Evolutionary conservation across 2,329 filamentous ascomycete genomes (phyloP), one percentile per base, ranked within the genome.

Genomic region (Diaporthe vaccinii): DNA sequence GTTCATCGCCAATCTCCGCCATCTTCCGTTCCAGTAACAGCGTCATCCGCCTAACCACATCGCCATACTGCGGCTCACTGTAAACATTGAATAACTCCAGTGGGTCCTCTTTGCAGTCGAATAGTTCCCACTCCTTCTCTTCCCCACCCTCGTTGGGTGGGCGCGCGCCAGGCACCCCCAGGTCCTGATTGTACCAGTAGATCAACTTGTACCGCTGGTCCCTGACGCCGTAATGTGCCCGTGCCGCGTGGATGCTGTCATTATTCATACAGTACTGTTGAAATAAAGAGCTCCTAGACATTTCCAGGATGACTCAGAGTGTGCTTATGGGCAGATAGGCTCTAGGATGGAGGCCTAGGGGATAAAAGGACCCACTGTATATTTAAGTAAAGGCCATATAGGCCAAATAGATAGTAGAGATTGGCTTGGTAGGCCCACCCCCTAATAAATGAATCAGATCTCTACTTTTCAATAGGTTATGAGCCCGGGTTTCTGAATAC

Each of bases 171-270:
- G 84, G 82, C 0, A 89, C 72, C 0, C 84, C 87, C 20, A 89
- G 82, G 14, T 82, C 83, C 77, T 89, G 86, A 67, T 88, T 88
- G 76, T 90, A 90, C 88, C 88, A 90, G 79, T 89, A 90, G 25
- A 90, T 90, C 3, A 90, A 77, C 83, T 90, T 90, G 77, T 89
- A 89, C 4, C 87, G 79, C 77, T 87, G 86, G 75, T 90, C 83
- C 0, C 88, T 82, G 9, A 89, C 82, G 1, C 88, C 88, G 72
- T 90, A 90, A 78, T 90, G 88, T 0, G 88, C 88, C 76, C 86
- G 85, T 0, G 86, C 86, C 9, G 88, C 78, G 75, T 90, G 88
- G 12, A 87, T 86, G 0, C 83, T 79, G 74, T 90, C 88, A 31
- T 84, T 84, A 79, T 90, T 86, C 88, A 90, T 90, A 88, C 87